Conservation (phyloP, 352 stramenopile species). For the Phytopythium montanum region DNA sequence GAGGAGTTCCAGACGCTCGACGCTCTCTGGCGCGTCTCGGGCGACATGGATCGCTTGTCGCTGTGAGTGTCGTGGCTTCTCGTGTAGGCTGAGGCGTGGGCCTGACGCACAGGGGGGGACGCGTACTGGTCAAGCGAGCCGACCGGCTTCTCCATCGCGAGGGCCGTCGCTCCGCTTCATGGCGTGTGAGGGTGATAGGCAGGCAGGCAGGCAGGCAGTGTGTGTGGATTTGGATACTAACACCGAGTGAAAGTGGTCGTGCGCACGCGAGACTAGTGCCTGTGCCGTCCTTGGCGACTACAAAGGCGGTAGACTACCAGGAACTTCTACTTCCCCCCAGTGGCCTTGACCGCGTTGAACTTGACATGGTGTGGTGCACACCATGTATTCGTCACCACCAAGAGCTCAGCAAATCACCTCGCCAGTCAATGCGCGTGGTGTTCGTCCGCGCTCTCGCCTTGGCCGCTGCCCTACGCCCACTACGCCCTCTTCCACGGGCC, state of each 20-base stretch:
- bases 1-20: constrained; percentile 81
- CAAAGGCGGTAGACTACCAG: too few relatives aligned
- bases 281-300: too few relatives aligned
- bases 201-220: constrained; percentile 2
- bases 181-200: constrained; percentile 13
- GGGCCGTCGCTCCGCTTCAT: not conserved
- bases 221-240: constrained; percentile 14
- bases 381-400: too few relatives aligned
- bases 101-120: not conserved
- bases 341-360: too few relatives aligned
- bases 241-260: constrained; percentile 1
- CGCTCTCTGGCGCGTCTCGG: constrained; percentile 81
- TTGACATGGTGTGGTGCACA: too few relatives aligned
- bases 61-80: constrained; percentile 39
- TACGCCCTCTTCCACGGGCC: not conserved
- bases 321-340: too few relatives aligned
- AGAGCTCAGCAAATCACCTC: too few relatives aligned
- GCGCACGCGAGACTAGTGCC: not conserved
- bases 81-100: constrained; percentile 11
- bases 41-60: constrained; percentile 80
- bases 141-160: too few relatives aligned
- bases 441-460: not conserved
- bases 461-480: not conserved
- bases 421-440: not conserved
- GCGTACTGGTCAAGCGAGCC: not conserved